Evolutionary conservation across 306 rosid species (phyloP), one percentile per base, ranked within the genome.

Genomic region (Cajanus cajan): DNA sequence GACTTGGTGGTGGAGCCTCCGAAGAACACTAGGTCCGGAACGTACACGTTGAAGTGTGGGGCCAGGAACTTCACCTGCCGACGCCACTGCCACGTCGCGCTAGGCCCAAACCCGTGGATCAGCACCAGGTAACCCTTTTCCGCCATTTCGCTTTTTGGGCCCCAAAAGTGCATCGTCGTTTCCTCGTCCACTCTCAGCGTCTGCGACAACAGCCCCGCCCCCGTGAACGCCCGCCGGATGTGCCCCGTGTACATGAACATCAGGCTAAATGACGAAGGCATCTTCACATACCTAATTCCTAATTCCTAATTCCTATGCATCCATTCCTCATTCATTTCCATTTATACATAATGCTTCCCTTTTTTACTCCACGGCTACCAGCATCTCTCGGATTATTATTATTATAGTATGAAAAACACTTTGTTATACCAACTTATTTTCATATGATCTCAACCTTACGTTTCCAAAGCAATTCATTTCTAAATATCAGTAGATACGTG

Each of bases 41-140:
- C 97, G 76, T 85, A 95, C 72, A 95, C 40, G 85, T 95, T 71
- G 90, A 85, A 91, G 28, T 82, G 77, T 8, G 86, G 81, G 25
- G 86, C 41, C 68, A 92, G 73, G 89, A 85, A 89, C 40, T 85
- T 87, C n/a, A 88, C 98, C 39, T 94, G 98, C 2, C 72, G 74
- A 8, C 96, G 88, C 98, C 98, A 94, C 78, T 94, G 97, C 97
- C 97, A 94, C 0, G 82, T 34, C 0, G 97, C 90, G 68, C 36
- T 24, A 0, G 97, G 97, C 0, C 97, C 98, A 58, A 90, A 94
- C 11, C 97, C 97, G 80, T 94, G 98, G 77, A 94, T 86, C 10
- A 94, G 81, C 34, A 92, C 74, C 0, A 92, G 80, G 0, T 88
- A 72, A 1, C 89, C 85, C 12, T 89, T 90, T 0, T 62, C 40